These are phyloP conservation scores for Pichia sp. DNA, from an alignment of 1,139 yeast species.

Conservation along the genomic window DNA sequence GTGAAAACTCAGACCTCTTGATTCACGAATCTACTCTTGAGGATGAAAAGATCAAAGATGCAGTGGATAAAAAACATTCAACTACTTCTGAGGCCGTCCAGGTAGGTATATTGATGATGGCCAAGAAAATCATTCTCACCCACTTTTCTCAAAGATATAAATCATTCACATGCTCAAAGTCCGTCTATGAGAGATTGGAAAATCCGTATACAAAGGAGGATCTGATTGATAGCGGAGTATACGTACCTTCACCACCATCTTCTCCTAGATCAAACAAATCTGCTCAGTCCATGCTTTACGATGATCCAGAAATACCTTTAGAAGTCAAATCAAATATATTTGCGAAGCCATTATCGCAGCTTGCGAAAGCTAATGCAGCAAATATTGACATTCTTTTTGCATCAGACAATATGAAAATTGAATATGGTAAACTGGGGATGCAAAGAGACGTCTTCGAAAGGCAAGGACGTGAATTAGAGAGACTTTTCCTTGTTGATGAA, in stretches of 20 bases:
- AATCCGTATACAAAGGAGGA: conserved; percentile 16
- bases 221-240: conserved; percentile 8
- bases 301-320: conserved; percentile 15
- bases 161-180: conserved; percentile 47
- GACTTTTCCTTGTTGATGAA: conserved; percentile 18
- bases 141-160: conserved; percentile 93
- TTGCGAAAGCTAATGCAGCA: conserved; percentile 16
- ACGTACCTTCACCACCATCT: conserved; percentile 5
- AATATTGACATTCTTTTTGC: conserved; percentile 41
- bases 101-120: conserved; percentile 67
- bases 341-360: conserved; percentile 9
- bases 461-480: conserved; percentile 20
- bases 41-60: conserved; percentile 75
- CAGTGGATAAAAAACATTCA: conserved; percentile 78
- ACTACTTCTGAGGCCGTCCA: conserved; percentile 83
- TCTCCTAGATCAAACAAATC: not conserved
- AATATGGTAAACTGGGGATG: conserved; percentile 37
- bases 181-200: conserved; percentile 25
- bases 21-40: conserved; percentile 94
- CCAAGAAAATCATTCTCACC: conserved; percentile 68
- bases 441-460: conserved; percentile 30
- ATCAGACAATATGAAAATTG: conserved; percentile 57
- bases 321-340: conserved; percentile 25
- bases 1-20: conserved; percentile 64
- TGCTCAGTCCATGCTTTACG: not conserved